These are phyloP conservation scores for Macrophomina phaseolina DNA, from an alignment of 2,329 filamentous ascomycete genomes.

Conservation along the genomic window DNA sequence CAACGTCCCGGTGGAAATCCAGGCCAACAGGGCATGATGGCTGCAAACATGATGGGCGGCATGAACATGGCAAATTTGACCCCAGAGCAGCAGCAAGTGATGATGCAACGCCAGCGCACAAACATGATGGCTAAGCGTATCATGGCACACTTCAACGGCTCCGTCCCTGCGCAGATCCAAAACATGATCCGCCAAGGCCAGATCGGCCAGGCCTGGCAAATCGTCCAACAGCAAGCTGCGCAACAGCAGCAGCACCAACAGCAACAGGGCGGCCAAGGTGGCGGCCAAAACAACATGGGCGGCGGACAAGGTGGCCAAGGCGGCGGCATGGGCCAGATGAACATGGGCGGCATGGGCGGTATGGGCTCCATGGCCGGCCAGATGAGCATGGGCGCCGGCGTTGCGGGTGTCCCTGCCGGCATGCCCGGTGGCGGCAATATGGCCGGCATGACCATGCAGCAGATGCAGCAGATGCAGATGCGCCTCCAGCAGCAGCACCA, in stretches of 20 bases:
- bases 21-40: constrained; percentile 21
- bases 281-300: constrained; percentile 26
- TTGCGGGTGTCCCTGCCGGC: background rate
- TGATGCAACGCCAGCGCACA: constrained; percentile 30
- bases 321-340: constrained; percentile 28
- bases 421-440: constrained; percentile 30
- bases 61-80: constrained; percentile 22
- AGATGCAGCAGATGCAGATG: constrained; percentile 36
- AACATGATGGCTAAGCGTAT: constrained; percentile 33
- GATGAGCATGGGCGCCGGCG: constrained; percentile 8
- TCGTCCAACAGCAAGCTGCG: constrained; percentile 34
- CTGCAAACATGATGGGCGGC: constrained; percentile 4
- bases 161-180: constrained; percentile 36
- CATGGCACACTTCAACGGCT: constrained; percentile 30
- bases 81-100: background rate
- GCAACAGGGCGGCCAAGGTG: constrained; percentile 19
- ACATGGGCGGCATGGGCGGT: constrained; percentile 23
- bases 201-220: constrained; percentile 12
- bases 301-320: constrained; percentile 28
- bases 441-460: constrained; percentile 17
- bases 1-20: constrained; percentile 7
- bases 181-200: constrained; percentile 35
- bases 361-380: constrained; percentile 9
- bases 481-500: constrained; percentile 30
- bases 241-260: background rate